Evolutionary conservation across 106 monocot species (phyloP).

Genomic region (Allium sativum): DNA sequence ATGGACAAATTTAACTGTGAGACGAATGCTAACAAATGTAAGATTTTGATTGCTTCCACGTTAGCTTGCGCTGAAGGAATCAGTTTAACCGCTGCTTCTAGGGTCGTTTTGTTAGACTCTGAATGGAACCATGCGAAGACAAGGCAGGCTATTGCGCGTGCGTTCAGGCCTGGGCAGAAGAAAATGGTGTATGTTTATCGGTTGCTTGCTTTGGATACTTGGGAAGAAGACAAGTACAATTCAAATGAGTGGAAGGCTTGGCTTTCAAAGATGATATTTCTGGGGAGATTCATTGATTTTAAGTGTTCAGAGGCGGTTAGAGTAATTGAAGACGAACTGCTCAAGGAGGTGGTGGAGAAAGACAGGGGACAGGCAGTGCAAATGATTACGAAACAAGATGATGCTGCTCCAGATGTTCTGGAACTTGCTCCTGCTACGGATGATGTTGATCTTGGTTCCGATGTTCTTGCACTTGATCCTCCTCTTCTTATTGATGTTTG

Average conservation of each 20-base stretch:
- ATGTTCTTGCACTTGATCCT: too few relatives aligned
- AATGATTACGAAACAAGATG: constrained; percentile 27
- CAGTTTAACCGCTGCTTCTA: constrained; percentile 59
- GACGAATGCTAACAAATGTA: too few relatives aligned
- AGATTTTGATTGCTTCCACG: too few relatives aligned
- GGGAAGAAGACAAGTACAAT: too few relatives aligned
- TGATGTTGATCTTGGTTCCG: too few relatives aligned
- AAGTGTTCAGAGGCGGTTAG: constrained; percentile 12
- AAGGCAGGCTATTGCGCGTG: constrained; percentile 41
- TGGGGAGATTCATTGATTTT: constrained; percentile 34
- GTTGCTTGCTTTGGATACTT: too few relatives aligned
- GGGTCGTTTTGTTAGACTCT: constrained; percentile 63
- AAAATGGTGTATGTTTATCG: constrained; percentile 41
- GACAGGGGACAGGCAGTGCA: constrained; percentile 37
- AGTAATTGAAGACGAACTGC: constrained; percentile 46
- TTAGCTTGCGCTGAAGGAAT: constrained; percentile 74
- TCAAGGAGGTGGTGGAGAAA: constrained; percentile 63
- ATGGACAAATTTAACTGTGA: constrained; percentile 65
- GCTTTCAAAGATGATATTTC: too few relatives aligned
- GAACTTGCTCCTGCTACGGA: too few relatives aligned
- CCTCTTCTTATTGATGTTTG: too few relatives aligned
- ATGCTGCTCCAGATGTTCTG: too few relatives aligned
- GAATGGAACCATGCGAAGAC: constrained; percentile 87
- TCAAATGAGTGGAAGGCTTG: too few relatives aligned
- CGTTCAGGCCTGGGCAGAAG: constrained; percentile 38